phyloP scores from a whole-genome alignment of 2,329 filamentous ascomycete species.

The Clarireedia paspali region DNA sequence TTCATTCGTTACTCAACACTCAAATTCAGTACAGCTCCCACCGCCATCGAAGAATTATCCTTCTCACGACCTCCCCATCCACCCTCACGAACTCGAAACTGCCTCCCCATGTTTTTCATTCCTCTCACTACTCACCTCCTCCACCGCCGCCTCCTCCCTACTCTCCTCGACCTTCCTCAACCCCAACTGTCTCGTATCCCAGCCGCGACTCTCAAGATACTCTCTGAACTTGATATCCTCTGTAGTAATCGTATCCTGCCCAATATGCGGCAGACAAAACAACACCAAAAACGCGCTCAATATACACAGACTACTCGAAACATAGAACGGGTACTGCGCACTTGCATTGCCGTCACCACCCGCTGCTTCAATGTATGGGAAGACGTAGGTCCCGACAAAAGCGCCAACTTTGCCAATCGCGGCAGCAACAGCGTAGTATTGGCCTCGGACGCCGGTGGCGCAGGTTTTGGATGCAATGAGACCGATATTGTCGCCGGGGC shows the following conservation, averaged over 20 bases:
- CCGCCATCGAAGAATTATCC: too few relatives aligned
- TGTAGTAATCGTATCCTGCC: conserved; percentile 73
- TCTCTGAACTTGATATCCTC: conserved; percentile 71
- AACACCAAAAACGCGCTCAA: conserved; percentile 60
- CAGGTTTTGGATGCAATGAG: conserved; percentile 80
- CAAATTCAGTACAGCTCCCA: too few relatives aligned
- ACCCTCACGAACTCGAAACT: too few relatives aligned
- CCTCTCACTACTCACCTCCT: too few relatives aligned
- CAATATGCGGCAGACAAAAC: conserved; percentile 66
- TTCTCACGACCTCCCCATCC: too few relatives aligned
- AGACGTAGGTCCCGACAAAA: conserved; percentile 79
- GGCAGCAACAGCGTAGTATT: conserved; percentile 66
- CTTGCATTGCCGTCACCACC: conserved; percentile 49
- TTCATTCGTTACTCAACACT: too few relatives aligned
- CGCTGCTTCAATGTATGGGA: conserved; percentile 60
- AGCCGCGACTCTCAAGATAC: conserved; percentile 68
- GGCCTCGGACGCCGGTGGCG: conserved; percentile 78
- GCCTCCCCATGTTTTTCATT: too few relatives aligned
- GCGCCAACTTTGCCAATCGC: conserved; percentile 71
- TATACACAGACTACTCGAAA: conserved; percentile 71
- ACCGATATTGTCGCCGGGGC: conserved; percentile 87
- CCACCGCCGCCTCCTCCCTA: not conserved
- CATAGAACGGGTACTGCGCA: conserved; percentile 85
- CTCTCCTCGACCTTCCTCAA: conserved; percentile 18
- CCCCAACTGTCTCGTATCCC: conserved; percentile 58